Conservation (phyloP, 1,139 yeast species). For the Starmera stellimalicola region DNA sequence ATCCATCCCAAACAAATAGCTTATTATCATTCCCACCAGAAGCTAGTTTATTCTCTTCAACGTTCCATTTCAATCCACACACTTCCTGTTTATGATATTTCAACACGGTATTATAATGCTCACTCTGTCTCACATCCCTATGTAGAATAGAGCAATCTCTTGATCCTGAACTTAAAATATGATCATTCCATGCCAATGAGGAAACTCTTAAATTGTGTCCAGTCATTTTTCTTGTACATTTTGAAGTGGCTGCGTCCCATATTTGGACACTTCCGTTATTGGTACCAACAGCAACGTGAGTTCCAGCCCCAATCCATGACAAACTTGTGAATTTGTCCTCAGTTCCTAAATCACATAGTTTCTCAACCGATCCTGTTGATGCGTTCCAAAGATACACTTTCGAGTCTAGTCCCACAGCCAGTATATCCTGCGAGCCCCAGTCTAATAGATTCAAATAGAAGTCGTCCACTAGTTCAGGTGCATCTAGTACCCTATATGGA, state of each 20-base stretch:
- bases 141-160: slow-evolving; percentile 79
- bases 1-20: slow-evolving; percentile 80
- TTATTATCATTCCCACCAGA: slow-evolving; percentile 93
- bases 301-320: slow-evolving; percentile 91
- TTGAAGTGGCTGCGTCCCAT: slow-evolving; percentile 86
- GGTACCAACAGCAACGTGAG: slow-evolving; percentile 91
- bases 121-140: slow-evolving; percentile 84
- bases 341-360: slow-evolving; percentile 61
- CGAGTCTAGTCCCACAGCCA: slow-evolving; percentile 87
- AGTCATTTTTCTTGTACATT: slow-evolving; percentile 82
- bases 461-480: slow-evolving; percentile 92
- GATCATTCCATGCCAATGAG: slow-evolving; percentile 91
- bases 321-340: slow-evolving; percentile 70
- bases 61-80: slow-evolving; percentile 93
- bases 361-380: slow-evolving; percentile 70
- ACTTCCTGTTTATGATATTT: slow-evolving; percentile 87
- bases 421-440: slow-evolving; percentile 87
- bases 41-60: slow-evolving; percentile 78
- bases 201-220: slow-evolving; percentile 86
- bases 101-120: slow-evolving; percentile 65
- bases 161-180: slow-evolving; percentile 70
- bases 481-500: slow-evolving; percentile 90
- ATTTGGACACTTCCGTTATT: slow-evolving; percentile 81
- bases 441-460: slow-evolving; percentile 86
- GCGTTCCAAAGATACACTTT: slow-evolving; percentile 92